Percentiles rank a stretch among this genome's conserved stretches.
These are phyloP conservation scores for Fraxinus floribunda DNA, from an alignment of 305 asterid genomes.

Conservation along the genomic window DNA sequence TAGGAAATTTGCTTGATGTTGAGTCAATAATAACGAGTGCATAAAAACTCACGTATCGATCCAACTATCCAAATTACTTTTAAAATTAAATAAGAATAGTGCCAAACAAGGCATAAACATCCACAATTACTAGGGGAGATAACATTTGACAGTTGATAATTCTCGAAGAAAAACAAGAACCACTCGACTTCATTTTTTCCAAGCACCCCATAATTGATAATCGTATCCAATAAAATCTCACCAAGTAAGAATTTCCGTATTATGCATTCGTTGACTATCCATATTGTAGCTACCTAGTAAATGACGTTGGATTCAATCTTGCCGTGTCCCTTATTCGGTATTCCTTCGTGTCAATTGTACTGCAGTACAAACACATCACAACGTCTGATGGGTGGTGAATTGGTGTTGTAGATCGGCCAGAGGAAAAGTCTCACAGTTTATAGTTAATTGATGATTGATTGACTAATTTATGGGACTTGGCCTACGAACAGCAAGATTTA, in stretches of 20 bases:
- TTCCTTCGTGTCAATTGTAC: slow-evolving; percentile 14
- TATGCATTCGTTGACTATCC: not conserved
- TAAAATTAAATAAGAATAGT: too few relatives aligned
- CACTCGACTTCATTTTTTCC: not conserved
- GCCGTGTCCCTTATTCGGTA: not conserved
- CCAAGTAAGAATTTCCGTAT: not conserved
- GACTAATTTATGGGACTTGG: slow-evolving; percentile 38
- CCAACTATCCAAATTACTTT: too few relatives aligned
- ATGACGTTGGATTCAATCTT: too few relatives aligned
- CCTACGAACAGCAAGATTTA: slow-evolving; percentile 35
- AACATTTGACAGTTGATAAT: not conserved
- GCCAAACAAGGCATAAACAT: too few relatives aligned
- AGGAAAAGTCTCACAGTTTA: not conserved
- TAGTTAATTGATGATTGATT: not conserved
- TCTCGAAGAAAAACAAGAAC: not conserved
- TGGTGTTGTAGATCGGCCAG: slow-evolving; percentile 26
- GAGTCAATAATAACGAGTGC: too few relatives aligned
- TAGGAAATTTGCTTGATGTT: too few relatives aligned
- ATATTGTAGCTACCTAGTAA: not conserved
- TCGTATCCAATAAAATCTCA: slow-evolving; percentile 9
- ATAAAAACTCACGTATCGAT: too few relatives aligned
- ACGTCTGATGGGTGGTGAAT: not conserved
- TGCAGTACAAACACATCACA: not conserved
- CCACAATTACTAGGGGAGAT: not conserved
- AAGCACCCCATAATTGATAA: not conserved